phyloP scores from a whole-genome alignment of 495 filamentous ascomycete genomes.

The Chaetomium fimeti region DNA sequence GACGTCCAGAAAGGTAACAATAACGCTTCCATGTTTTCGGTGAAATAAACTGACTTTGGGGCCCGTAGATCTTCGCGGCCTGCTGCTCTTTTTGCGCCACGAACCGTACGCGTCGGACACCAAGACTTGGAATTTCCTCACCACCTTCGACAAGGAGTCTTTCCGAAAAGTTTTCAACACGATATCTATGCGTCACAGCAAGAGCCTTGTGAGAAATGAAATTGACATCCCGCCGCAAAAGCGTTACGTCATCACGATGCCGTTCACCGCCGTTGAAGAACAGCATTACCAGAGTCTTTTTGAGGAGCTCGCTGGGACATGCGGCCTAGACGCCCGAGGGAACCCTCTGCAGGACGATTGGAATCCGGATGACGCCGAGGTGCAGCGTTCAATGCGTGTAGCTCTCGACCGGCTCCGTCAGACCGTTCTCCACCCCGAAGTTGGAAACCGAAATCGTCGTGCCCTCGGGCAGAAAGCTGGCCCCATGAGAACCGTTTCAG shows the following conservation, averaged over 20 bases:
- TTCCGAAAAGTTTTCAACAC: slow-evolving; percentile 64
- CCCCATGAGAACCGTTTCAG: slow-evolving; percentile 71
- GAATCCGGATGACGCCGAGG: slow-evolving; percentile 57
- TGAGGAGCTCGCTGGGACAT: slow-evolving; percentile 66
- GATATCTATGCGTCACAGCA: slow-evolving; percentile 82
- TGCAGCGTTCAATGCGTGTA: slow-evolving; percentile 62
- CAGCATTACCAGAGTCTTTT: slow-evolving; percentile 77
- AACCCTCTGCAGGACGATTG: slow-evolving; percentile 58
- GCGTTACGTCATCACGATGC: slow-evolving; percentile 81
- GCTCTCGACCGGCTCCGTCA: slow-evolving; percentile 63
- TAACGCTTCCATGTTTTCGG: no score
- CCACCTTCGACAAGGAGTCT: slow-evolving; percentile 54
- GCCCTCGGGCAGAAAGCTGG: slow-evolving; percentile 63
- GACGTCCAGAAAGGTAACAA: slow-evolving; percentile 55
- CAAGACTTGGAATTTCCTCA: slow-evolving; percentile 66
- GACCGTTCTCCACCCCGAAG: slow-evolving; percentile 80
- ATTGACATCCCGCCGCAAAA: slow-evolving; percentile 71
- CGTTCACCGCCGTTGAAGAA: slow-evolving; percentile 84
- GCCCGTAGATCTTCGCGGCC: slow-evolving; percentile 57
- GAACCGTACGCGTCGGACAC: slow-evolving; percentile 66
- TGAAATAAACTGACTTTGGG: slow-evolving; percentile 3
- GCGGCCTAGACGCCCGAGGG: slow-evolving; percentile 64
- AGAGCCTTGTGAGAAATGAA: slow-evolving; percentile 72
- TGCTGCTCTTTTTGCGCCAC: slow-evolving; percentile 77
- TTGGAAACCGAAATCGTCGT: slow-evolving; percentile 65